Evolutionary conservation across 345 rosid genomes (phyloP), one percentile per base, ranked within the genome.

Genomic region (Adansonia digitata): DNA sequence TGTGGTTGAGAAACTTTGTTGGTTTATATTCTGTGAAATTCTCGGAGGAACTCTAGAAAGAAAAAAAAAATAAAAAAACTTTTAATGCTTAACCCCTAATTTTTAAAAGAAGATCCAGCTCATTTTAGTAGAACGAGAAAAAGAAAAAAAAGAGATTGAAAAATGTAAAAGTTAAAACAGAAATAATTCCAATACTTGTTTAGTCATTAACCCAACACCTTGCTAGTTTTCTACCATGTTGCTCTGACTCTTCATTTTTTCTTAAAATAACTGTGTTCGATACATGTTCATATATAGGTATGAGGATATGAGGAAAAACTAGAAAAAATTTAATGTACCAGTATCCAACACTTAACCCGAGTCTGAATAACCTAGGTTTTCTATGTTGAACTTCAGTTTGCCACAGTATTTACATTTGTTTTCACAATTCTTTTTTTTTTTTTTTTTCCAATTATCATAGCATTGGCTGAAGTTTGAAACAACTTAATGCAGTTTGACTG

Each of bases 401-500:
- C 67, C 45, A 34, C 5, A 17, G n/a, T 13, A 12, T 40, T n/a
- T 65, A 40, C 10, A 24, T 66, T 5, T 12, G 24, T 24, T 14
- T 22, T 7, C n/a, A 40, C n/a, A 22, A 22, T 40, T 66, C 51
- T 14, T 7, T 65, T 7, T 67, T 45, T 15, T n/a, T 11, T 10
- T 52, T 45, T 45, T 13, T n/a, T 11, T 2, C 14, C 48, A n/a
- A 11, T 37, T 63, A 17, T n/a, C 24, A 4, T 63, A n/a, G 0
- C 10, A 10, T 37, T n/a, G 46, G 2, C 68, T 37, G 27, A 37
- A 37, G 8, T 48, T 66, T n/a, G n/a, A n/a, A n/a, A n/a, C n/a
- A 27, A 18, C 67, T 52, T 66, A 71, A 17, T 80, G 85, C 87
- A 78, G 84, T 77, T 78, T 84, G 76, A 84, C 35, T 55, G 62